Evolutionary conservation across 2,329 filamentous ascomycete genomes (phyloP).

Genomic region (Macrophomina tecta): DNA sequence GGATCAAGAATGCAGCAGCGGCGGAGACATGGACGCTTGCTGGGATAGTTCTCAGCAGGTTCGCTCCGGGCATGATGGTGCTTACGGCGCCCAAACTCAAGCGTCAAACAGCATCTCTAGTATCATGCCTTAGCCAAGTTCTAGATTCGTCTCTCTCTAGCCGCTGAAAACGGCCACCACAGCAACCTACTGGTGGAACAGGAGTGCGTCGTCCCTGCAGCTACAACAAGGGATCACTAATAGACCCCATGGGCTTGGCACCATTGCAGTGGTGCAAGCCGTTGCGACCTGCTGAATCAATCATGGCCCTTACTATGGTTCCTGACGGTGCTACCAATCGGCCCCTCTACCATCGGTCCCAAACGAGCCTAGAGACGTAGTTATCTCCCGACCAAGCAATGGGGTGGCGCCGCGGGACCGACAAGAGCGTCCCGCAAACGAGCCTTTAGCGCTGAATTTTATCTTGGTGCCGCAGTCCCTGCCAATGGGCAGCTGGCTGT

Average conservation of each 20-base stretch:
- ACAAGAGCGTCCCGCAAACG: neutral
- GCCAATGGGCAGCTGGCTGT: neutral
- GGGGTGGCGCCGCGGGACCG: neutral
- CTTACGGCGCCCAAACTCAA: too few relatives aligned
- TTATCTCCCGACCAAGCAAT: neutral
- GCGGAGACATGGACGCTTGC: too few relatives aligned
- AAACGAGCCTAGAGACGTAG: neutral
- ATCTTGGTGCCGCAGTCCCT: neutral
- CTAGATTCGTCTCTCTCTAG: neutral
- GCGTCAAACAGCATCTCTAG: too few relatives aligned
- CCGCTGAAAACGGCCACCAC: neutral
- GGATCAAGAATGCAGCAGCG: too few relatives aligned
- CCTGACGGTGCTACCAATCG: neutral
- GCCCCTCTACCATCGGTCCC: neutral
- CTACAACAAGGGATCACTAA: neutral
- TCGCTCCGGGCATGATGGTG: too few relatives aligned
- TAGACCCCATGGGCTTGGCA: neutral
- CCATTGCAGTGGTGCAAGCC: neutral
- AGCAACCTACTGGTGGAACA: neutral
- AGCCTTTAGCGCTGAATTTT: neutral
- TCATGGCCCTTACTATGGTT: neutral
- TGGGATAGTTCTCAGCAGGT: too few relatives aligned
- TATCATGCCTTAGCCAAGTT: too few relatives aligned
- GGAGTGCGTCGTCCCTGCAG: neutral
- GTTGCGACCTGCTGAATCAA: neutral